Conservation (phyloP, 495 filamentous ascomycete genomes). For the Annulohypoxylon bovei region DNA sequence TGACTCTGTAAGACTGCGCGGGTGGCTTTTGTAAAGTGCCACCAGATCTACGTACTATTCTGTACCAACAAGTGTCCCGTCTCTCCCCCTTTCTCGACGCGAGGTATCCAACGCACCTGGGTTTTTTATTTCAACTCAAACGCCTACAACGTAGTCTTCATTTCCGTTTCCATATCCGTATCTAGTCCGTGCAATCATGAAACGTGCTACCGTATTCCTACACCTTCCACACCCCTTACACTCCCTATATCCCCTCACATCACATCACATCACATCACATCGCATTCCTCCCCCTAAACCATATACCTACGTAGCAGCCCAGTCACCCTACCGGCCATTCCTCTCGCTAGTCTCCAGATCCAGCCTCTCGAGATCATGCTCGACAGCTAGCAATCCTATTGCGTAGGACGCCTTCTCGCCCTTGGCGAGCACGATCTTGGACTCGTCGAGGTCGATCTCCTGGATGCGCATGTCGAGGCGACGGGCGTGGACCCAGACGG, state of each 20-base stretch:
- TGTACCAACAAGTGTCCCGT: slow-evolving; percentile 20
- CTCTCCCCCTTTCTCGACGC: slow-evolving; percentile 1
- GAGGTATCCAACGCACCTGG: slow-evolving; percentile 14
- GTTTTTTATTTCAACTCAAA: slow-evolving; percentile 15
- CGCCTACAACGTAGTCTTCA: slow-evolving; percentile 5
- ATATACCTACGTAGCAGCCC: not conserved
- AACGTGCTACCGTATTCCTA: not conserved
- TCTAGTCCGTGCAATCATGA: slow-evolving; percentile 2
- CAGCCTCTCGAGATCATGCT: slow-evolving; percentile 61
- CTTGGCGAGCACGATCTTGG: slow-evolving; percentile 55
- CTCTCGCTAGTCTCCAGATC: slow-evolving; percentile 48
- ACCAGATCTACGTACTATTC: slow-evolving; percentile 22
- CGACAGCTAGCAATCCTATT: slow-evolving; percentile 61
- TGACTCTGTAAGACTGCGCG: not conserved
- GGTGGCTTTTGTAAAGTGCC: slow-evolving; percentile 4
- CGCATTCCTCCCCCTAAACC: not conserved
- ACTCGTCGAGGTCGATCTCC: slow-evolving; percentile 48
- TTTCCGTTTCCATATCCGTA: slow-evolving; percentile 1
- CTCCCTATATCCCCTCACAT: not conserved
- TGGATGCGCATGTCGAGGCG: slow-evolving; percentile 54
- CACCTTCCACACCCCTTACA: not conserved
- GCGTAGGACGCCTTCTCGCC: slow-evolving; percentile 64
- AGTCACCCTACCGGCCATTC: slow-evolving; percentile 14
- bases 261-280: not conserved
- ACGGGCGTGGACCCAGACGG: slow-evolving; percentile 54